Conservation (phyloP, 2,329 filamentous ascomycete species). For the Neopestalotiopsis rosae region DNA sequence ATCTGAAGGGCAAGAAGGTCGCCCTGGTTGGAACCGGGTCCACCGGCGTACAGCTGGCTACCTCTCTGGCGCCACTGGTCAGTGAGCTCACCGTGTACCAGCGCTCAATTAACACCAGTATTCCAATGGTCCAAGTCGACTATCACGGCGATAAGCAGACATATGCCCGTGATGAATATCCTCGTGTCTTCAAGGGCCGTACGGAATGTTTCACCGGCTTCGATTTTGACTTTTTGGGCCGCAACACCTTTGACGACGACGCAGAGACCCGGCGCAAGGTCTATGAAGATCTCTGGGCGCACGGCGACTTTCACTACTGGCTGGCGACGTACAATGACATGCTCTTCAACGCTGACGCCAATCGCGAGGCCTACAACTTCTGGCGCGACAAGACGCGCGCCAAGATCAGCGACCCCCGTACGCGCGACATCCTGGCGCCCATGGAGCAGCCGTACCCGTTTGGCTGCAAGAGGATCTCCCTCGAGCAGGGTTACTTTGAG, state of each 20-base stretch:
- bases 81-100: constrained; percentile 63
- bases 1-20: constrained; percentile 60
- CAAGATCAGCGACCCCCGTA: constrained; percentile 52
- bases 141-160: constrained; percentile 49
- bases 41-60: constrained; percentile 65
- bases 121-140: constrained; percentile 60
- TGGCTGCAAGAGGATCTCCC: constrained; percentile 50
- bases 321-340: constrained; percentile 58
- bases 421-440: constrained; percentile 56
- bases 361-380: constrained; percentile 56
- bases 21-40: constrained; percentile 70
- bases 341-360: constrained; percentile 48
- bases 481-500: constrained; percentile 35
- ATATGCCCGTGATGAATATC: constrained; percentile 50
- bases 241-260: constrained; percentile 58
- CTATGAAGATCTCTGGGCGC: constrained; percentile 51
- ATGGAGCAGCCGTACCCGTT: constrained; percentile 55
- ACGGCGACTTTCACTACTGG: constrained; percentile 60
- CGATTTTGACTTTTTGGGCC: constrained; percentile 58
- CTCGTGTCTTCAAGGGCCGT: constrained; percentile 55
- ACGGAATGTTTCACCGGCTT: constrained; percentile 63
- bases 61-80: constrained; percentile 59
- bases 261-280: constrained; percentile 52
- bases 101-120: constrained; percentile 66
- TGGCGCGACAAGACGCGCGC: constrained; percentile 54